phyloP scores from a whole-genome alignment of 2,329 filamentous ascomycete species.

The Fusarium stilboides region DNA sequence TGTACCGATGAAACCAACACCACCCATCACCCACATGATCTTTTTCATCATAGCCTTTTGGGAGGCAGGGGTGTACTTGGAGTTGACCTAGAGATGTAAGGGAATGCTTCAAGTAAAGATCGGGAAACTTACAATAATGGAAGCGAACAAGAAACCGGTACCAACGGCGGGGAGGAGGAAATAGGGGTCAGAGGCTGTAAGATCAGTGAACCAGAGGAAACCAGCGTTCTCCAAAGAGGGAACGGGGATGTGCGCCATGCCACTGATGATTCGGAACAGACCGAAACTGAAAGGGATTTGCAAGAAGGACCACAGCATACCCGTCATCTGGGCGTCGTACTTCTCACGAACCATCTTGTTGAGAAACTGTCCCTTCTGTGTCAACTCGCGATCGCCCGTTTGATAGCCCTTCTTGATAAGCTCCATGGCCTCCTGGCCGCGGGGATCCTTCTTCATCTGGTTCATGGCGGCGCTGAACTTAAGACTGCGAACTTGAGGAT shows the following conservation, averaged over 20 bases:
- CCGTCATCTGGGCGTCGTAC: conserved; percentile 54
- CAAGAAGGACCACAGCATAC: conserved; percentile 58
- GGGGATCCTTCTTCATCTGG: conserved; percentile 68
- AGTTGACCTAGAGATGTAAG: conserved; percentile 55
- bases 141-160: conserved; percentile 68
- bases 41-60: conserved; percentile 58
- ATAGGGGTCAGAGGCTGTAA: conserved; percentile 83
- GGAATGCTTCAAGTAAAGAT: not conserved
- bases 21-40: conserved; percentile 62
- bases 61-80: conserved; percentile 52
- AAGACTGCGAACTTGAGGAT: conserved; percentile 65
- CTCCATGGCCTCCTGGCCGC: conserved; percentile 64
- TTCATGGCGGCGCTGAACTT: conserved; percentile 69
- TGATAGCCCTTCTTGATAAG: conserved; percentile 64
- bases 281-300: conserved; percentile 81
- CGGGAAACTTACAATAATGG: conserved; percentile 65
- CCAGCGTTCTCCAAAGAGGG: conserved; percentile 82
- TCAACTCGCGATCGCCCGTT: conserved; percentile 62
- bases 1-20: conserved; percentile 61
- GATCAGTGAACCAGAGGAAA: conserved; percentile 82
- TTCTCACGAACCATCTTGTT: conserved; percentile 56
- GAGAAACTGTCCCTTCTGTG: conserved; percentile 55
- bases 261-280: conserved; percentile 82
- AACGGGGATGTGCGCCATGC: conserved; percentile 84
- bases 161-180: conserved; percentile 79